Evolutionary conservation across 306 rosid species (phyloP), one percentile per base, ranked within the genome.

Genomic region (Quercus suber): DNA sequence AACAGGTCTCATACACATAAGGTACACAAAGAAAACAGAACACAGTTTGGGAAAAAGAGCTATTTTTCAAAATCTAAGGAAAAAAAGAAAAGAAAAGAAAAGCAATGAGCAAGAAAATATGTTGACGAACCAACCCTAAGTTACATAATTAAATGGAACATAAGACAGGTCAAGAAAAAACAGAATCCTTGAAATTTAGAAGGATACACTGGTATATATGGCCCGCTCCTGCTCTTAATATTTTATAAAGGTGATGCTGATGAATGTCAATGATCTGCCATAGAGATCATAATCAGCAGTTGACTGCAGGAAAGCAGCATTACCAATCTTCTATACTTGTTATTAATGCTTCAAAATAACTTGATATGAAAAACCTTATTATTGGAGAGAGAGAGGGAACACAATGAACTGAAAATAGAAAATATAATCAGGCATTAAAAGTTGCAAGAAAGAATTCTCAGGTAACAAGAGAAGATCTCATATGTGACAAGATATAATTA

Each of bases 211-310:
- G 77, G 92, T 84, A 21, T 21, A 21, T 21, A 86, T 94, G 98
- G 84, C 94, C 94, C 61, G 90, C 81, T 82, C 97, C 97, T 61
- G 90, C 81, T 82, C 97, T 89, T 78, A 94, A 84, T 45, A 97
- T 92, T 89, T 92, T 94, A 81, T 92, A 91, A 30, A 91, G 83
- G 87, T 93, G 84, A 41, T 92, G 82, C 83, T 94, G 91, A 61
- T 71, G 86, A 81, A 88, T 86, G 82, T 94, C 98, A 88, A 94
- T 91, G 82, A 94, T 88, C 98, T 94, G 97, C 87, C 83, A 87
- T 70, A 86, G 75, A 82, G 72, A 76, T 60, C 79, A 57, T 73
- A 75, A 78, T 78, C 75, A 86, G 81, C 77, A 73, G 70, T 27
- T 6, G 76, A 79, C 67, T 65, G 73, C 77, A 80, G 28, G 35